Percentiles rank a stretch among this genome's conserved stretches.
phyloP scores from a whole-genome alignment of 148 eudicot genomes.

The Nepenthes mirabilis region DNA sequence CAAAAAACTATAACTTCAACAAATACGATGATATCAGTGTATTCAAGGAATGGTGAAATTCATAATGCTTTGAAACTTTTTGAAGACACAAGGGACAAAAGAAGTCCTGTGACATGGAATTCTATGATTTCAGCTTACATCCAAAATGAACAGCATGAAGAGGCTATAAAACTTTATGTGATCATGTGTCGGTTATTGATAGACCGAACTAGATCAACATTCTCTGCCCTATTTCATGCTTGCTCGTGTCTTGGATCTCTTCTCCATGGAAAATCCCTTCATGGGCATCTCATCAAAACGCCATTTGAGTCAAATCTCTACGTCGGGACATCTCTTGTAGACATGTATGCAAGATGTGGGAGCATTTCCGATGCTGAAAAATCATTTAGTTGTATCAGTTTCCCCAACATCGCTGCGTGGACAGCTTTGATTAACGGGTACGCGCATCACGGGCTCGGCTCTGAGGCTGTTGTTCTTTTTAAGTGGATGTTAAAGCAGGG shows the following conservation, averaged over 20 bases:
- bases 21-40: slow-evolving; percentile 41
- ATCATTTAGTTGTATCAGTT: slow-evolving; percentile 5
- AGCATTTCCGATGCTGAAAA: slow-evolving; percentile 25
- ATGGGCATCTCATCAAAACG: slow-evolving; percentile 27
- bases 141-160: slow-evolving; percentile 31
- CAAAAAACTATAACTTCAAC: slow-evolving; percentile 14
- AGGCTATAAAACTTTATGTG: slow-evolving; percentile 25
- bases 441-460: slow-evolving; percentile 40
- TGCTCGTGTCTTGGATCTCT: slow-evolving; percentile 42
- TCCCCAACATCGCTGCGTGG: slow-evolving; percentile 34
- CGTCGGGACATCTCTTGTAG: slow-evolving; percentile 33
- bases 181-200: slow-evolving; percentile 26
- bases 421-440: slow-evolving; percentile 44
- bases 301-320: slow-evolving; percentile 28
- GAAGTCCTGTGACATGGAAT: slow-evolving; percentile 39
- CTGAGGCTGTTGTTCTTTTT: slow-evolving; percentile 29
- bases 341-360: slow-evolving; percentile 45
- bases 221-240: slow-evolving; percentile 32
- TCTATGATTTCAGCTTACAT: slow-evolving; percentile 46
- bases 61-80: slow-evolving; percentile 40
- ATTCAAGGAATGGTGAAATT: slow-evolving; percentile 24
- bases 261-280: slow-evolving; percentile 33
- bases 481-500: slow-evolving; percentile 24
- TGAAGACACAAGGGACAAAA: slow-evolving; percentile 22
- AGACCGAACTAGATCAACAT: slow-evolving; percentile 37